Evolutionary conservation across 805 yeast genomes (phyloP), one percentile per base, ranked within the genome.

Genomic region (Sugiyamaella floridensis): DNA sequence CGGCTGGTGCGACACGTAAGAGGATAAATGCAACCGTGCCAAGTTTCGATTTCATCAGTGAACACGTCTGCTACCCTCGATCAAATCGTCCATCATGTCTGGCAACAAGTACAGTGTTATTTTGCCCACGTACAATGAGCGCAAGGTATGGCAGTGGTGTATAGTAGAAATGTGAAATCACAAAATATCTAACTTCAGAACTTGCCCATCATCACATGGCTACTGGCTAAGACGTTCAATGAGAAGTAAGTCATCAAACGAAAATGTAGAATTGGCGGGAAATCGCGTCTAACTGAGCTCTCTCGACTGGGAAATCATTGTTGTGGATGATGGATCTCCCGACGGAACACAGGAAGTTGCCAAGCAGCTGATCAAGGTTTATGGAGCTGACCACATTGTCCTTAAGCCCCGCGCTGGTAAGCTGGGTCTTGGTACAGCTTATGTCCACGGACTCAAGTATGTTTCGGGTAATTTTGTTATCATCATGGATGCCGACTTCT

Each of bases 401-500:
- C 76, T 85, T 64, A 75, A 82, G 63, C 80, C 92, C 20, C 78
- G 92, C 63, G 81, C 85, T 2, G 90, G 90, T 43, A 85, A 85
- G 67, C 75, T 85, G 53, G 92, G 92, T 15, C 75, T 85, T 55
- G 90, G 89, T 12, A 85, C 92, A 32, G 92, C 92, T 15, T 85
- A 85, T 61, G 85, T 85, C 44, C 89, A 85, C 61, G 92, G 89
- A 1, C 76, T 85, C 59, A 76, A 85, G 65, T 82, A 63, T 60
- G 88, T 78, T 48, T 79, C 83, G 18, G 92, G 92, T 46, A 78
- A 85, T 68, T 85, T 76, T 66, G 89, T 85, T 48, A 80, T 85
- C 57, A 85, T 85, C 60, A 85, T 85, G 92, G 92, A 85, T 65
- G 92, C 92, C 15, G 92, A 85, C 66, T 85, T 85, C 70, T 82